Conservation (phyloP, 306 rosid genomes). For the Clitoria ternatea region DNA sequence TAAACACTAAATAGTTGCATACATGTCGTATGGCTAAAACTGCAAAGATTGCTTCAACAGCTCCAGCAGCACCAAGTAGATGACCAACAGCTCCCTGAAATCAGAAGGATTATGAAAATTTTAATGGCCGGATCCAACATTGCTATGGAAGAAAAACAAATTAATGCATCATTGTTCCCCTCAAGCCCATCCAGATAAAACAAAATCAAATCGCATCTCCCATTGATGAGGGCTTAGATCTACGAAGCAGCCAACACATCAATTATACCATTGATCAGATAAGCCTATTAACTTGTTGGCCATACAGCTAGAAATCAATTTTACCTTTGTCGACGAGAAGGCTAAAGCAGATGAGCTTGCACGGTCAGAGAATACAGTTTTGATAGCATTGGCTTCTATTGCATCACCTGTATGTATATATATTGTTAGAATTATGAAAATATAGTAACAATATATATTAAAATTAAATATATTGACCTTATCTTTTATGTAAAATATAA, state of each 20-base stretch:
- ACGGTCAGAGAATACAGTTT: conserved; percentile 52
- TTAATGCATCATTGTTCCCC: not conserved
- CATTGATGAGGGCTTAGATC: conserved; percentile 3
- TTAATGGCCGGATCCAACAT: not conserved
- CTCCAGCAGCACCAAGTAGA: conserved; percentile 97
- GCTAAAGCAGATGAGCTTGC: conserved; percentile 65
- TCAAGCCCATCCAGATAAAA: conserved; percentile 6
- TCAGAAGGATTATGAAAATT: not conserved
- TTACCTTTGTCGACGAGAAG: conserved; percentile 94
- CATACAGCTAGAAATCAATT: conserved; percentile 1
- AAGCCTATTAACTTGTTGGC: conserved; percentile 11
- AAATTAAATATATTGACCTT: no score
- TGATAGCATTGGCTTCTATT: conserved; percentile 84
- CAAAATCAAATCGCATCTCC: conserved; percentile 6
- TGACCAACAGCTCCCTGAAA: conserved; percentile 93
- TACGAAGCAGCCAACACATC: not conserved
- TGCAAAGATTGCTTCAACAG: conserved; percentile 94
- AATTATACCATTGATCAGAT: not conserved
- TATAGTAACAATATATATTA: no score
- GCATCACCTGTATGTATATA: no score
- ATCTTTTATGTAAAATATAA: no score
- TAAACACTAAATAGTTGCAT: conserved; percentile 24
- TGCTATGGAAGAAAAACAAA: conserved; percentile 5
- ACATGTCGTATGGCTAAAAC: conserved; percentile 69
- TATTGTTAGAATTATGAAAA: no score